phyloP scores from a whole-genome alignment of 768 basidiomycete species.

The Boletellus ananas region DNA sequence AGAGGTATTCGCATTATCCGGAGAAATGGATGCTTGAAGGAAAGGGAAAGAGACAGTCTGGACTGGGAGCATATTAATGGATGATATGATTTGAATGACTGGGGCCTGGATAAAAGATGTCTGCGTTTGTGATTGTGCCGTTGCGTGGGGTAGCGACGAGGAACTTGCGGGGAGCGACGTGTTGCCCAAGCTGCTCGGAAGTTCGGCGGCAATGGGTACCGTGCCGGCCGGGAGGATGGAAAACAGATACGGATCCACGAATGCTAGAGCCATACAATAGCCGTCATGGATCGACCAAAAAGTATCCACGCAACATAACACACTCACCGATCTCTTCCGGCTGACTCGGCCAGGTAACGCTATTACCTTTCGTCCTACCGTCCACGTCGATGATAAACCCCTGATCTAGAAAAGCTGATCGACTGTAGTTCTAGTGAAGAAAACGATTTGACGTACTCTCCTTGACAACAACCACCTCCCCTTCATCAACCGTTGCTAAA shows the following conservation, averaged over 20 bases:
- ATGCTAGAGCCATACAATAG: constrained; percentile 46
- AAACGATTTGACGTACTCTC: constrained; percentile 57
- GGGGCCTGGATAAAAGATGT: constrained; percentile 49
- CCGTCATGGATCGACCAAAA: constrained; percentile 55
- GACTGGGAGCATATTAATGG: constrained; percentile 55
- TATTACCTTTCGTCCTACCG: constrained; percentile 47
- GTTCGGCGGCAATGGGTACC: constrained; percentile 35
- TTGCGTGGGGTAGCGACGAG: constrained; percentile 14
- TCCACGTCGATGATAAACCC: constrained; percentile 63
- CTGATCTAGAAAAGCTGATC: constrained; percentile 44
- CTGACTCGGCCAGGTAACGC: constrained; percentile 71
- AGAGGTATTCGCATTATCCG: constrained; percentile 3
- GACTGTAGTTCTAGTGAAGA: not conserved
- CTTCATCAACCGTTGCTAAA: constrained; percentile 50
- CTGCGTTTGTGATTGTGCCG: constrained; percentile 21
- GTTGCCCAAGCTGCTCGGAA: constrained; percentile 17
- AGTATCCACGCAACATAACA: constrained; percentile 28
- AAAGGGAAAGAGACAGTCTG: constrained; percentile 70
- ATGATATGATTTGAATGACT: constrained; percentile 67
- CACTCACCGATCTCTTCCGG: constrained; percentile 74
- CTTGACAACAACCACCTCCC: constrained; percentile 68
- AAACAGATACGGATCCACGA: constrained; percentile 74
- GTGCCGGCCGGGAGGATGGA: constrained; percentile 70
- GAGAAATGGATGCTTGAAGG: constrained; percentile 28
- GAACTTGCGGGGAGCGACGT: constrained; percentile 5